Base-by-base conservation (phyloP, 2,329 filamentous ascomycete species). In the Aspergillus sp. region DNA sequence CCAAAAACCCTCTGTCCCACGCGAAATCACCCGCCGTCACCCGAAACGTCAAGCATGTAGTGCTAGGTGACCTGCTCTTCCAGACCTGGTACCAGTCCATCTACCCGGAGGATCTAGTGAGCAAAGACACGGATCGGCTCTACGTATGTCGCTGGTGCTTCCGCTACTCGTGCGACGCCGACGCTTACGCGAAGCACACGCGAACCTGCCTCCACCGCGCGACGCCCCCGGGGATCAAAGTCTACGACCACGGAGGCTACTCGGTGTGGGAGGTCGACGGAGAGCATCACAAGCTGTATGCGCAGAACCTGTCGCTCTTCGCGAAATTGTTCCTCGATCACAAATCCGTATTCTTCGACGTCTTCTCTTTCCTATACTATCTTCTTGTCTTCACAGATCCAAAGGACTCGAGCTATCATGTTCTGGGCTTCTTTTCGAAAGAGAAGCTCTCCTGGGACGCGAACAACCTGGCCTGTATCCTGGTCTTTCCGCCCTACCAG, bases 391-490 rank as follows among this genome's bases (percentile, higher is more conserved):
- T 93, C 71, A 90, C 87, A 9, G 80, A 85, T 67, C 82, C 82
- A 0, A 52, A 69, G 3, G 71, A 80, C 70, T 65, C 73, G 52
- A 66, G 71, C 59, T 70, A 76, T 67, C 86, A 89, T 70, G 88
- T 97, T 31, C 86, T 94, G 1, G 95, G 95, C n/a, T 98, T 98
- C 83, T 99, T 98, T 80, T 96, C 91, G 64, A 98, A 99, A 74
- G 95, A 99, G 76, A 98, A 98, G 75, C 90, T 97, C 82, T 96
- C 92, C 3, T 99, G 95, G 94, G 95, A 99, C 71, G 93, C 94
- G 70, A 98, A 99, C 76, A 99, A 98, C 66, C 84, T 99, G 5
- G 95, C 95, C 1, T 99, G 95, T 73, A 99, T 99, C 67, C 82
- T 98, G 6, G 85, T 98, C 16, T 98, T 98, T 71, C 95, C 95